phyloP scores from a whole-genome alignment of 1,284 basidiomycete genomes.

The Ustilago trichophora region DNA sequence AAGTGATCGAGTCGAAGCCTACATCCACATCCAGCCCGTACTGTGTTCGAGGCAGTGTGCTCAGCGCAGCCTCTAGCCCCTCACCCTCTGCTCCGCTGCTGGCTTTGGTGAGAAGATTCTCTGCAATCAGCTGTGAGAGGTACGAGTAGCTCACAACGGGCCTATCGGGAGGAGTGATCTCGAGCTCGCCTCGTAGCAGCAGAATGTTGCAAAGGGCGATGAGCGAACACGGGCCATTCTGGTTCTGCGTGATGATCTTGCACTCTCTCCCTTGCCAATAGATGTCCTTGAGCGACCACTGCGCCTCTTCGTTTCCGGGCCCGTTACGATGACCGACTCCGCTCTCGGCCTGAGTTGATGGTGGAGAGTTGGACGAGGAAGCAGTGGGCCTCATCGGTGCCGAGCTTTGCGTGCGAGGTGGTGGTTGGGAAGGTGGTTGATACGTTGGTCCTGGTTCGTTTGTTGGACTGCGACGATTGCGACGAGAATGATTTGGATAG shows the following conservation, averaged over 20 bases:
- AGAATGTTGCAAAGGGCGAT: constrained; percentile 74
- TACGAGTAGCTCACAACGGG: constrained; percentile 81
- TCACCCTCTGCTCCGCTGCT: constrained; percentile 60
- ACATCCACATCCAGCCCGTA: constrained; percentile 71
- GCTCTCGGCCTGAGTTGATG: not conserved
- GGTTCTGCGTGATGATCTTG: constrained; percentile 68
- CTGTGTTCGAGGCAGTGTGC: constrained; percentile 79
- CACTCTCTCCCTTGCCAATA: constrained; percentile 45
- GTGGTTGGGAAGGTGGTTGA: no score
- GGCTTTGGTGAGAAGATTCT: constrained; percentile 74
- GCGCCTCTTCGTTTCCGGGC: constrained; percentile 40
- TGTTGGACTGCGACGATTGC: no score
- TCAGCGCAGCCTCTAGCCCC: constrained; percentile 80
- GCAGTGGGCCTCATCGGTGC: not conserved
- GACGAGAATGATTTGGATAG: no score
- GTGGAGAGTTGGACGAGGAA: not conserved
- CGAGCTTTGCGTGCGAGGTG: no score
- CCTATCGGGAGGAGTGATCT: constrained; percentile 71
- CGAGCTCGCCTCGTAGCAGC: constrained; percentile 48
- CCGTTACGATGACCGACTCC: no score
- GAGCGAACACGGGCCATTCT: constrained; percentile 80
- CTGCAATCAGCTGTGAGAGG: constrained; percentile 81
- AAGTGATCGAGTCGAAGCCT: constrained; percentile 45
- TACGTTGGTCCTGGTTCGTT: not conserved
- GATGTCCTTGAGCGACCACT: constrained; percentile 60